Evolutionary conservation across 2,329 filamentous ascomycete genomes (phyloP).

Genomic region (Pseudogymnoascus sp.): DNA sequence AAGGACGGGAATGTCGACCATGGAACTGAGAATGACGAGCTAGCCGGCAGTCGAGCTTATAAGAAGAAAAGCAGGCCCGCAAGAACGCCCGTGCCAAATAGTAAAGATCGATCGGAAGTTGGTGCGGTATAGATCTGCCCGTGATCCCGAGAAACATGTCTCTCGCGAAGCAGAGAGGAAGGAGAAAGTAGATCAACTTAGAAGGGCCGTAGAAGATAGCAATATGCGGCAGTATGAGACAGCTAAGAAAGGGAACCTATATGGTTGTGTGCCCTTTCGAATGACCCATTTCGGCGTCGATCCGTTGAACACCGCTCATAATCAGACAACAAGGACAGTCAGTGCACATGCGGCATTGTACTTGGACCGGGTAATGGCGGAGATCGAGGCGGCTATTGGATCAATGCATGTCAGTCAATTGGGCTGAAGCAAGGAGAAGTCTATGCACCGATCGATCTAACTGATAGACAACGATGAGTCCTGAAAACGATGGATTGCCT

Average conservation of each 20-base stretch:
- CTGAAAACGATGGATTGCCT: background rate
- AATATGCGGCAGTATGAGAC: conserved; percentile 2
- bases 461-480: background rate
- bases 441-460: background rate
- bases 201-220: background rate
- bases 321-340: background rate
- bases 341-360: background rate
- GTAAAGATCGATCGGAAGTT: background rate
- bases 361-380: background rate
- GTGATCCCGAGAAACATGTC: conserved; percentile 4
- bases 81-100: background rate
- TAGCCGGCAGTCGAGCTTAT: conserved; percentile 1
- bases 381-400: background rate
- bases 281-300: conserved; percentile 3
- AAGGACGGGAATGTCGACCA: background rate
- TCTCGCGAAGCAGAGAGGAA: background rate
- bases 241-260: background rate
- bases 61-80: background rate
- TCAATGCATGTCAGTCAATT: background rate
- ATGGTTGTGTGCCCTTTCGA: background rate
- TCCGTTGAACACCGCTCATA: background rate
- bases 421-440: conserved; percentile 4
- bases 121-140: background rate
- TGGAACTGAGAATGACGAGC: background rate
- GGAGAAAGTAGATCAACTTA: background rate